These are phyloP conservation scores for Nothophoma quercina DNA, from an alignment of 2,329 filamentous ascomycete species.

Conservation along the genomic window DNA sequence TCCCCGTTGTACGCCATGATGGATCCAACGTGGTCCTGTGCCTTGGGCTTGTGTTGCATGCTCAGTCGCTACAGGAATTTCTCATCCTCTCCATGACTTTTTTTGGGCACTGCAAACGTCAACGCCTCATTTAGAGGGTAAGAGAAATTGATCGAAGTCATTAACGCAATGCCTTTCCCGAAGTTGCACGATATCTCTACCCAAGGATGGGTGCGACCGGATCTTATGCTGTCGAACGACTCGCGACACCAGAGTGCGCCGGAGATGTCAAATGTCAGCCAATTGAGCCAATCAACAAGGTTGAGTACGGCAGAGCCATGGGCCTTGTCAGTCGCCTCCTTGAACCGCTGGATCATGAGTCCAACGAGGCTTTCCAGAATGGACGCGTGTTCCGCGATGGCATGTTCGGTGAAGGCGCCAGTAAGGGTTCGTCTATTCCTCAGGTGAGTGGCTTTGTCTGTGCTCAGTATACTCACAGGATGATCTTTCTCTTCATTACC, in stretches of 20 bases:
- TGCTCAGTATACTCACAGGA: constrained; percentile 32
- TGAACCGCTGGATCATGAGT: constrained; percentile 25
- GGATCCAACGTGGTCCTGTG: constrained; percentile 34
- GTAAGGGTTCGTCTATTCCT: constrained; percentile 33
- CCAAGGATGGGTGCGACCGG: constrained; percentile 43
- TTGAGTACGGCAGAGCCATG: neutral
- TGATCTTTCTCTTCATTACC: constrained; percentile 33
- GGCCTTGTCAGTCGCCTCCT: constrained; percentile 8
- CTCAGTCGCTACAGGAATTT: constrained; percentile 18
- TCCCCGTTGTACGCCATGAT: constrained; percentile 35
- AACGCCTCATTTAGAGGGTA: constrained; percentile 35
- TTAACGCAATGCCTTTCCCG: constrained; percentile 37
- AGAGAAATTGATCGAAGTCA: constrained; percentile 49
- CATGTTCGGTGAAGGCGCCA: constrained; percentile 36
- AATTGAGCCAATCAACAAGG: constrained; percentile 16
- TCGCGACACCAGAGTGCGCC: constrained; percentile 62
- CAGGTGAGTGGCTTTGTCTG: constrained; percentile 32
- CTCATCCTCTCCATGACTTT: constrained; percentile 40
- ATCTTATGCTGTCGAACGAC: constrained; percentile 52
- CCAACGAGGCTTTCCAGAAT: constrained; percentile 32
- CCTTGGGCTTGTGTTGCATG: constrained; percentile 11
- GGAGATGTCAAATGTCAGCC: constrained; percentile 35
- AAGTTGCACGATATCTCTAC: constrained; percentile 30
- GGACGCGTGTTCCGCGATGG: constrained; percentile 30
- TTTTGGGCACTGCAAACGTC: constrained; percentile 31